These are phyloP conservation scores for Claviceps pazoutovae DNA, from an alignment of 2,329 filamentous ascomycete genomes.

Conservation along the genomic window DNA sequence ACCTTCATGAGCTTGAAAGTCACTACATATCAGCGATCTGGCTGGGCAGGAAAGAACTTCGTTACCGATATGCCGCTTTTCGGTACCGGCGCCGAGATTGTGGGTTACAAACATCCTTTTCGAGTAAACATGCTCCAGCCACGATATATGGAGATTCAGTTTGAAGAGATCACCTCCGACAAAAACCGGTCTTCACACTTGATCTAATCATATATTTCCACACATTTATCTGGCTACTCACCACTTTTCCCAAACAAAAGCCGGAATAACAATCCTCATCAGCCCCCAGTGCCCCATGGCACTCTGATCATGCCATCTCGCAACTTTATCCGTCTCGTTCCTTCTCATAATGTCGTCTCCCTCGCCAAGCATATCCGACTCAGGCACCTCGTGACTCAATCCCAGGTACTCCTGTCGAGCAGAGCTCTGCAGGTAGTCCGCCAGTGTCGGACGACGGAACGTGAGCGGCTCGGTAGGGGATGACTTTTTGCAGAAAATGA, in stretches of 20 bases:
- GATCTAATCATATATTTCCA: neutral
- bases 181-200: too few relatives aligned
- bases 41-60: too few relatives aligned
- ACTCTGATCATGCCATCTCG: slow-evolving; percentile 58
- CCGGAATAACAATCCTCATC: slow-evolving; percentile 74
- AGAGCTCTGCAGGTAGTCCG: slow-evolving; percentile 60
- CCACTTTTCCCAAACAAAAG: slow-evolving; percentile 76
- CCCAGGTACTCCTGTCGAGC: slow-evolving; percentile 56
- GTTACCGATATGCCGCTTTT: too few relatives aligned
- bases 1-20: too few relatives aligned
- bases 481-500: slow-evolving; percentile 77
- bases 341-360: slow-evolving; percentile 40
- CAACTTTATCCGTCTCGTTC: slow-evolving; percentile 53
- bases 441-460: slow-evolving; percentile 51
- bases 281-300: slow-evolving; percentile 81
- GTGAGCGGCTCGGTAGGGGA: slow-evolving; percentile 25
- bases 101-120: too few relatives aligned
- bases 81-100: too few relatives aligned
- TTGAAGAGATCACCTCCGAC: too few relatives aligned
- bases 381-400: slow-evolving; percentile 56
- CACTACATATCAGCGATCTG: too few relatives aligned
- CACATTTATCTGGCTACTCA: slow-evolving; percentile 19
- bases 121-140: too few relatives aligned
- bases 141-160: too few relatives aligned
- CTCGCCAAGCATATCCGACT: slow-evolving; percentile 29